Conservation (phyloP, 176 grass and related monocot species). For the Aegilops bicornis region DNA sequence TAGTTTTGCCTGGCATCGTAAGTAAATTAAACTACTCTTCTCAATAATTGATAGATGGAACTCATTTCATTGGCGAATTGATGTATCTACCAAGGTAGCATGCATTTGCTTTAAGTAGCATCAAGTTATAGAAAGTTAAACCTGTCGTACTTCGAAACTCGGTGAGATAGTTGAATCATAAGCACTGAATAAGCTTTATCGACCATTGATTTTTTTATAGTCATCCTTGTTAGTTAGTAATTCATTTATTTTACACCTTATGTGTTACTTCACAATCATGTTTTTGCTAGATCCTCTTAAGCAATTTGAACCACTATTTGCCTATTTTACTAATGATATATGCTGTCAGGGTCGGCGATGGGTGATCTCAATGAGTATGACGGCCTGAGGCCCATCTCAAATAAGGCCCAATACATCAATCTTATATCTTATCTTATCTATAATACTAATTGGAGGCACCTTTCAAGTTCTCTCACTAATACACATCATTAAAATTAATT, state of each 20-base stretch:
- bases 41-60: neutral
- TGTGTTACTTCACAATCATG: neutral
- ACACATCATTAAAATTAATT: too few species aligned
- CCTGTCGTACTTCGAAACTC: neutral
- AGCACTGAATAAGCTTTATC: neutral
- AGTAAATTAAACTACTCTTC: too few species aligned
- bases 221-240: neutral
- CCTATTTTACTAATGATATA: too few species aligned
- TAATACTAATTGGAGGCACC: too few species aligned
- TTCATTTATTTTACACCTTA: neutral
- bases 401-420: too few species aligned
- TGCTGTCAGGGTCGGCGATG: too few species aligned
- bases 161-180: neutral
- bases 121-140: neutral
- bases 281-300: neutral
- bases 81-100: neutral
- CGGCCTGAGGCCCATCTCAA: too few species aligned
- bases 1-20: neutral
- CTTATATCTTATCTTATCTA: too few species aligned
- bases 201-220: neutral
- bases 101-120: neutral
- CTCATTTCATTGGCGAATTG: neutral
- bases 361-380: too few species aligned
- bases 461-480: too few species aligned
- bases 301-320: neutral